phyloP scores from a whole-genome alignment of 2,329 filamentous ascomycete species.

The Teratosphaeria nubilosa region DNA sequence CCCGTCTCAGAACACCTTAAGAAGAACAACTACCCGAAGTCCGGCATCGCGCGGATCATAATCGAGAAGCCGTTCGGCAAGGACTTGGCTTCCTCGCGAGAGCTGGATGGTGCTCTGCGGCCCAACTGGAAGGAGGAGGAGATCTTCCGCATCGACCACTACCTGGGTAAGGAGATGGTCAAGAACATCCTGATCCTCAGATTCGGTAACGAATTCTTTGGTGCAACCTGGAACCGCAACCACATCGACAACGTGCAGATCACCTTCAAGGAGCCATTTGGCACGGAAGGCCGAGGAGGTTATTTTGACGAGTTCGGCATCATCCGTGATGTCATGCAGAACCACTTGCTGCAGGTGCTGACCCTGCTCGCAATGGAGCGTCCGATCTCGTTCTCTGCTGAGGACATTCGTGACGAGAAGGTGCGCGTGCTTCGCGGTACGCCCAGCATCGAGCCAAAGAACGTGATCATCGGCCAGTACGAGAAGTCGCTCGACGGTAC shows the following conservation, averaged over 20 bases:
- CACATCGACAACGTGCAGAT: constrained; percentile 99
- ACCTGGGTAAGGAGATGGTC: constrained; percentile 99
- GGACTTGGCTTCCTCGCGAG: constrained; percentile 85
- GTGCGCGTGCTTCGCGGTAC: constrained; percentile 91
- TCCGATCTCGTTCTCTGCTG: constrained; percentile 93
- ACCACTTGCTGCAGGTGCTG: constrained; percentile 92
- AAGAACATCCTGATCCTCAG: constrained; percentile 98
- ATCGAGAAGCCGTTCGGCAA: constrained; percentile 99
- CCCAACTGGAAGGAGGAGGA: constrained; percentile 99
- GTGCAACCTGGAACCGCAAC: constrained; percentile 96
- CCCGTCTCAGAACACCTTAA: constrained; percentile 96
- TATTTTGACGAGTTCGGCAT: constrained; percentile 99
- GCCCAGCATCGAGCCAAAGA: constrained; percentile 93
- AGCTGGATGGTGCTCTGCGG: constrained; percentile 87
- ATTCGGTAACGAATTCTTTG: constrained; percentile 98
- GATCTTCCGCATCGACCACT: constrained; percentile 98
- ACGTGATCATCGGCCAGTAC: constrained; percentile 99
- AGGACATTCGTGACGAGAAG: constrained; percentile 98
- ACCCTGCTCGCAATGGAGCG: constrained; percentile 97
- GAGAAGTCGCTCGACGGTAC: constrained; percentile 89
- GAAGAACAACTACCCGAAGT: constrained; percentile 88
- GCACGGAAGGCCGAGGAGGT: constrained; percentile 91
- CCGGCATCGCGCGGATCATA: constrained; percentile 86
- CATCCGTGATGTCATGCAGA: constrained; percentile 99
- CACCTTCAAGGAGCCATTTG: constrained; percentile 98